Percentiles rank a stretch among this genome's conserved stretches.
Conservation (phyloP, 2,329 filamentous ascomycete genomes). For the Calonectria honghensis region DNA sequence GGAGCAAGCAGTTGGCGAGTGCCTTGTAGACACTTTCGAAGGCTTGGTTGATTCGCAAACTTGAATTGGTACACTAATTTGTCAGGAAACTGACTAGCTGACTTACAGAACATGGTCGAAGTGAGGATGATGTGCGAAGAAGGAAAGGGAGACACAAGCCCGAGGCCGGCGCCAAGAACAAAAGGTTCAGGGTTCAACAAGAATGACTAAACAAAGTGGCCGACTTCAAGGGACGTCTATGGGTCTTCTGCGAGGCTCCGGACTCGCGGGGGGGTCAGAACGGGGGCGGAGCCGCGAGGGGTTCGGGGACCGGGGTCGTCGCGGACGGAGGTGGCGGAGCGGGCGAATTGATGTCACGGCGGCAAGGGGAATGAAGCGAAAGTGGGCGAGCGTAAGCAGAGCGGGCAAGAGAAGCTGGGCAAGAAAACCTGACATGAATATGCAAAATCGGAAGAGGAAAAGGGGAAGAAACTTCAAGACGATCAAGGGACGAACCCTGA, state of each 20-base stretch:
- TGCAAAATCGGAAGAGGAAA: neutral
- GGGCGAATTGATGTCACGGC: conserved; percentile 30
- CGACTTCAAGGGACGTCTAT: conserved; percentile 16
- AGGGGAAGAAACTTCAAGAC: conserved; percentile 2
- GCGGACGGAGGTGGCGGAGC: conserved; percentile 45
- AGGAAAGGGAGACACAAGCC: neutral
- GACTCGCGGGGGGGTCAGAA: conserved; percentile 48
- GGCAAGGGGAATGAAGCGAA: neutral
- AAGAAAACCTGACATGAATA: neutral
- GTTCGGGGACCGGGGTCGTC: conserved; percentile 43
- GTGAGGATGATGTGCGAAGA: neutral
- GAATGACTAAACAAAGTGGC: neutral
- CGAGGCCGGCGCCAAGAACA: neutral
- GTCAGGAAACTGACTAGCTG: conserved; percentile 3
- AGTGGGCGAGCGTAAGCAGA: neutral
- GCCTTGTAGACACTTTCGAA: neutral
- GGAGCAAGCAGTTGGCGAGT: neutral
- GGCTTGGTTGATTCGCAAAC: neutral
- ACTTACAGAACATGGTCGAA: neutral
- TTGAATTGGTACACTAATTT: neutral
- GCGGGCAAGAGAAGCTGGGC: neutral
- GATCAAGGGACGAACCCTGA: conserved; percentile 35
- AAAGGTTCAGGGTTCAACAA: neutral
- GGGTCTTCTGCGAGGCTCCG: conserved; percentile 38
- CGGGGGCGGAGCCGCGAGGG: conserved; percentile 53